Base-by-base conservation (phyloP, 1,284 basidiomycete genomes). In the Amylostereum chailletii region DNA sequence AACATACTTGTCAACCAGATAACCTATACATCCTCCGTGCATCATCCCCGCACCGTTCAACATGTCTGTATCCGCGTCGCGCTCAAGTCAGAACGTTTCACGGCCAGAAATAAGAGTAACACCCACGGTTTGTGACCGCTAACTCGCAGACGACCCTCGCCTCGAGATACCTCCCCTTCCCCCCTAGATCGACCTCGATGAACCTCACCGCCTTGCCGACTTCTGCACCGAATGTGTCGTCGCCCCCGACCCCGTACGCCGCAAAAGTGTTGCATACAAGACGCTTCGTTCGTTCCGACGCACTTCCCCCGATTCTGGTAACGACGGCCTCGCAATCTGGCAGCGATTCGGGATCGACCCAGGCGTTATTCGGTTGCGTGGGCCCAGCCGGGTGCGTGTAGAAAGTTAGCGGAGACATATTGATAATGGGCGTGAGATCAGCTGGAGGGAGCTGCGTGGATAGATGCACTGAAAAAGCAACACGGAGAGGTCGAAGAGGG, bases 1-100 rank as follows among this genome's bases (percentile, higher is more conserved):
- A 10, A 46, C 75, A 48, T 53, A 81, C 81, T 83, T 84, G 65
- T 86, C 84, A 47, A 86, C 76, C 49, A 86, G 66, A 62, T 84
- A 86, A 44, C 81, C 79, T 37, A 86, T 60, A 48, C 81, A 83
- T 40, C 80, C 83, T 10, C 84, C 83, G 54, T 86, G 83, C 31
- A 85, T 69, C 73, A 83, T 81, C 1, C 80, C 79, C 33, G 81
- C 80, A 10, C 83, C 83, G 55, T 86, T 86, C 31, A 85, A 67
- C 81, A 85, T 84, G 52, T 74, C 83, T 83, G 54, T 50, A 45
- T 45, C 46, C 46, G 19, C 19, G 19, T 19, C 19, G 19, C 19
- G 19, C 19, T 19, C 19, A 19, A 19, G 19, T 19, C 19, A 19
- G 19, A 19, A 19, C 19, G 19, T 19, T 19, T 19, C 19, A 19